Base-by-base conservation (phyloP, 805 yeast genomes). In the Candida ponderosae region DNA sequence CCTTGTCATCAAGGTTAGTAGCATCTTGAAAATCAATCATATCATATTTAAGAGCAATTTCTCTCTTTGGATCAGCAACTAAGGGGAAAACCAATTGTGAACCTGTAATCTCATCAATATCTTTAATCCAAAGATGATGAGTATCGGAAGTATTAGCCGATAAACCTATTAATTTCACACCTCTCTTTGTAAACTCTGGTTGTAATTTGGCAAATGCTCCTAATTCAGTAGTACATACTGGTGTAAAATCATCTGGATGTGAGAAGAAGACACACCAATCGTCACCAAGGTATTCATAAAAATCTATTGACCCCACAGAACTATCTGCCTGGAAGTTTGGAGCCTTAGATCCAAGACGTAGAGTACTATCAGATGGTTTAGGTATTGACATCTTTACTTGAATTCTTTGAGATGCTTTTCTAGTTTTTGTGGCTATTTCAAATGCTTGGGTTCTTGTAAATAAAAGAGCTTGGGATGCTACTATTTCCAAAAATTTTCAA, bases 161-260 rank as follows among this genome's bases (percentile, higher is more conserved):
- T 41, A 81, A 64, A 29, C 86, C 87, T 53, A 81, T 71, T 53
- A 81, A 65, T 52, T 79, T 78, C 38, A 79, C 79, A 39, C 73
- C 72, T 56, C 86, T 68, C 56, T 73, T 70, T 48, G 66, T 66
- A 53, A 81, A 81, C 56, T 80, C 86, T 13, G 82, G 81, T 54
- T 79, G 76, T 53, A 81, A 64, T 53, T 75, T 72, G 45, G 86
- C 80, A 52, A 81, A 79, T 7, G 86, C 87, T 44, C 87, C 87
- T 41, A 81, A 66, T 59, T 81, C 88, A 36, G 88, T 81, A 45
- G 87, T 81, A 58, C 88, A 81, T 34, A 81, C 84, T 27, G 88
- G 88, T 17, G 88, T 81, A 66, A 76, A 80, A 56, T 80, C 87
- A 46, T 79, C 86, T 39, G 88, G 88, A 56, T 81, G 87, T 24